Percentiles rank a stretch among this genome's conserved stretches.
phyloP scores from a whole-genome alignment of 768 basidiomycete species.

The Lactifluus echinatus region DNA sequence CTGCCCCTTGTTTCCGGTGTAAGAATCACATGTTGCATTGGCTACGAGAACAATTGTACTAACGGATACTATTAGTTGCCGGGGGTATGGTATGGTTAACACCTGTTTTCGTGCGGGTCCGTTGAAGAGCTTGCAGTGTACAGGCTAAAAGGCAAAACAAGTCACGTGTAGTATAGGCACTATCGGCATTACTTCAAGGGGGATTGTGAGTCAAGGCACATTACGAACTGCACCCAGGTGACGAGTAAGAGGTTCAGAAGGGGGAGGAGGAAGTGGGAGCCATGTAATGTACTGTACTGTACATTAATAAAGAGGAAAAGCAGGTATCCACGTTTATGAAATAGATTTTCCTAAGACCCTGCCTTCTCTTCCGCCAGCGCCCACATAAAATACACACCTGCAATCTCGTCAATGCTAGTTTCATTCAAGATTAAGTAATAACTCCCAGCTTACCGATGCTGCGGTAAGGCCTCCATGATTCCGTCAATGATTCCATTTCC shows the following conservation, averaged over 20 bases:
- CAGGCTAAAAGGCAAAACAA: not conserved
- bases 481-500: conserved; percentile 76
- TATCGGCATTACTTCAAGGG: too few species aligned
- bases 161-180: too few species aligned
- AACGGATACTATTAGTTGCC: not conserved
- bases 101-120: not conserved
- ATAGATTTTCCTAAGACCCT: not conserved
- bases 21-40: not conserved
- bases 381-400: conserved; percentile 88
- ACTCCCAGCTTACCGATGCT: conserved; percentile 50
- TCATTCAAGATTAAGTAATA: not conserved
- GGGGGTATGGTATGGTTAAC: not conserved
- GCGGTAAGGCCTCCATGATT: conserved; percentile 72
- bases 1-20: not conserved
- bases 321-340: not conserved
- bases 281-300: not conserved
- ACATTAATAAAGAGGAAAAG: not conserved
- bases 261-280: not conserved
- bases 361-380: conserved; percentile 44
- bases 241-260: too few species aligned
- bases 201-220: too few species aligned
- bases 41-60: not conserved
- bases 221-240: too few species aligned
- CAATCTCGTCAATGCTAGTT: conserved; percentile 6
- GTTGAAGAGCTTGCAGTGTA: not conserved